These are phyloP conservation scores for Waitea zeae DNA, from an alignment of 1,284 basidiomycete species.

Conservation along the genomic window DNA sequence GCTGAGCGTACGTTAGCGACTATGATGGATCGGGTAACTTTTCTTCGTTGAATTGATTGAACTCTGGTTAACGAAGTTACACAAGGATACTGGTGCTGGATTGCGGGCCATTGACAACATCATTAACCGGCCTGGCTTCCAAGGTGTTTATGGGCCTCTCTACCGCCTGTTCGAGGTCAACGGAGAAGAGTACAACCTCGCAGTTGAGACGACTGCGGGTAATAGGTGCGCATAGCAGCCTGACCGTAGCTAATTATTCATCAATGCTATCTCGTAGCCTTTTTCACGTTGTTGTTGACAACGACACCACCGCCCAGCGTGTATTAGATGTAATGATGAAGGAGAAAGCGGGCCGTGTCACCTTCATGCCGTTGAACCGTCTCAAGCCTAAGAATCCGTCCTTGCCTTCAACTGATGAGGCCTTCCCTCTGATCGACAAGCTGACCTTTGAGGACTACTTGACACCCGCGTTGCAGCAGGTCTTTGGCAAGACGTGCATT, in stretches of 20 bases:
- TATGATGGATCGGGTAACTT: constrained; percentile 84
- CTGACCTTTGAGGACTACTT: constrained; percentile 62
- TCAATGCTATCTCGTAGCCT: constrained; percentile 43
- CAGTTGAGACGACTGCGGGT: constrained; percentile 89
- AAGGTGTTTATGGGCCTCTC: constrained; percentile 83
- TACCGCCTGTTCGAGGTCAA: constrained; percentile 89
- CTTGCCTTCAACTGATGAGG: constrained; percentile 71
- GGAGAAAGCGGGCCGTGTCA: constrained; percentile 87
- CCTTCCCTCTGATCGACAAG: constrained; percentile 76
- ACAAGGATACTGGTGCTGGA: constrained; percentile 77
- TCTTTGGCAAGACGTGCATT: constrained; percentile 97
- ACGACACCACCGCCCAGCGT: constrained; percentile 77
- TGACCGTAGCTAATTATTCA: background rate
- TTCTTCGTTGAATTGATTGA: background rate
- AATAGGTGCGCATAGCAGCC: constrained; percentile 74
- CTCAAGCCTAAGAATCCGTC: constrained; percentile 60
- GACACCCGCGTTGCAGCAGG: constrained; percentile 84
- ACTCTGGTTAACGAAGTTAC: constrained; percentile 1
- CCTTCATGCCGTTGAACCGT: constrained; percentile 98
- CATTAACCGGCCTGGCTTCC: constrained; percentile 51
- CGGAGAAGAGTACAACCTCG: constrained; percentile 81
- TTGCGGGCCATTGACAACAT: constrained; percentile 76
- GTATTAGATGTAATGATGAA: constrained; percentile 86
- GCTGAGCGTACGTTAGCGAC: constrained; percentile 69
- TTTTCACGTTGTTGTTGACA: constrained; percentile 97